Percentiles rank a stretch among this genome's conserved stretches.
Conservation (phyloP, 305 asterid genomes). For the Fraxinus paxiana region DNA sequence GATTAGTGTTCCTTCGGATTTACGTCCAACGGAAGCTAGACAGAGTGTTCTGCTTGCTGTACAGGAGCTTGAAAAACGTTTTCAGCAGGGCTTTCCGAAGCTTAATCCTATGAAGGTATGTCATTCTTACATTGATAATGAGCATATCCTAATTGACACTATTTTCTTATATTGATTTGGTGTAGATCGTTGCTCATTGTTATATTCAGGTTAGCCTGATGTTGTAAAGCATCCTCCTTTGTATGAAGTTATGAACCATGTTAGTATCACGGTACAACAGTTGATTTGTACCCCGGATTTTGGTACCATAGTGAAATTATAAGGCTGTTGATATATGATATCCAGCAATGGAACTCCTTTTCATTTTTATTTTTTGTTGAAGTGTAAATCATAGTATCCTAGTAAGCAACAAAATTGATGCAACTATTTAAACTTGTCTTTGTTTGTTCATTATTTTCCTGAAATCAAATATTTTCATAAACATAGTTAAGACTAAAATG, state of each 20-base stretch:
- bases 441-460: background rate
- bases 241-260: background rate
- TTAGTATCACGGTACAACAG: background rate
- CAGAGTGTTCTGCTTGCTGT: conserved; percentile 75
- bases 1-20: conserved; percentile 78
- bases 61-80: conserved; percentile 83
- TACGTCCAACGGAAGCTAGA: conserved; percentile 87
- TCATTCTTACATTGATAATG: conserved; percentile 19
- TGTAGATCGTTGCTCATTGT: conserved; percentile 1
- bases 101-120: conserved; percentile 84
- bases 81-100: conserved; percentile 86
- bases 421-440: background rate
- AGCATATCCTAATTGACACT: conserved; percentile 7
- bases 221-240: background rate
- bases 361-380: background rate
- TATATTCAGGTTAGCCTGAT: conserved; percentile 11
- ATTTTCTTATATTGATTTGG: conserved; percentile 13
- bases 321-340: background rate
- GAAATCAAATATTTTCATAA: background rate
- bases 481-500: background rate
- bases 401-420: background rate
- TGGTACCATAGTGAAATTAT: background rate
- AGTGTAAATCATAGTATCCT: background rate
- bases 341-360: background rate
- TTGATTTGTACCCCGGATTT: background rate